Conservation (phyloP, 805 yeast species). For the Candida qinlingensis region DNA sequence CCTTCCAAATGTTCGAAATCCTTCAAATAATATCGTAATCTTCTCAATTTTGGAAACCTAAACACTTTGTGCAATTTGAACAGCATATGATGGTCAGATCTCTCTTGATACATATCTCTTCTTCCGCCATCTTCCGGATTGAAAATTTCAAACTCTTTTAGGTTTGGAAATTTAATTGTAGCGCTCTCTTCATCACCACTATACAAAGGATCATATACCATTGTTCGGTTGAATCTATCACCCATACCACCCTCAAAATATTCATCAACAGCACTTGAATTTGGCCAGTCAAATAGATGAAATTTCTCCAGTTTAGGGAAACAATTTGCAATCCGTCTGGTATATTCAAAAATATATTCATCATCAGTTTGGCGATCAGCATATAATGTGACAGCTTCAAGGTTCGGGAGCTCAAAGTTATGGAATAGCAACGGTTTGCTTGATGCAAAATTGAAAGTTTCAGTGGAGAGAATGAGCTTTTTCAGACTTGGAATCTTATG, state of each 20-base stretch:
- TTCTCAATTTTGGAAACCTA: not conserved
- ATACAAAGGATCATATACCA: not conserved
- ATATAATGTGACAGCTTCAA: not conserved
- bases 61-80: not conserved
- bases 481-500: not conserved
- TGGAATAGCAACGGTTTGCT: not conserved
- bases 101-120: not conserved
- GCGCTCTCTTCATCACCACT: not conserved
- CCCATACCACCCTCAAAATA: not conserved
- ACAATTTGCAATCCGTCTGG: not conserved
- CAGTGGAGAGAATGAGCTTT: not conserved
- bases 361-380: not conserved
- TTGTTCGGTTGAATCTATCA: no score
- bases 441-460: not conserved
- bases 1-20: not conserved
- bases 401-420: not conserved
- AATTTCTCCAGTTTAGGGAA: not conserved
- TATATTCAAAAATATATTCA: not conserved
- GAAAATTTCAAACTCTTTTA: not conserved
- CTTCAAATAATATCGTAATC: not conserved
- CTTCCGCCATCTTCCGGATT: conserved; percentile 2
- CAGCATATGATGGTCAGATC: not conserved
- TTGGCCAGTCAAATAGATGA: conserved; percentile 1
- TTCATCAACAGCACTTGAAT: not conserved
- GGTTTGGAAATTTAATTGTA: not conserved